A percentile compares a stretch with the other conserved stretches of the same genome.
Evolutionary conservation across 805 yeast species (phyloP).

Genomic region (Suhomyces sp.): DNA sequence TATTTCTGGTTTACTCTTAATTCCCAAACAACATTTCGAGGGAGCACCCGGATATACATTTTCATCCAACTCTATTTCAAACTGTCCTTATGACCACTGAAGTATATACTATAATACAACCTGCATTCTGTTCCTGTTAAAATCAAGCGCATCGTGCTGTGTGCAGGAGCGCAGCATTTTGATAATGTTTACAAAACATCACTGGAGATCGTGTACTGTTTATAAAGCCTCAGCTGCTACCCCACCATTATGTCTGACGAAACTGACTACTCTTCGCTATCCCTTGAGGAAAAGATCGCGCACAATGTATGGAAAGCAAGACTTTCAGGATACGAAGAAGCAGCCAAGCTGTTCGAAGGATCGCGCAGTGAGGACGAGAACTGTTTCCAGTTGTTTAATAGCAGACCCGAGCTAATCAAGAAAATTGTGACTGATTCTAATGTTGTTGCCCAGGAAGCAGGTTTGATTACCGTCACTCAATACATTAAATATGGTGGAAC

Average conservation of each 20-base stretch:
- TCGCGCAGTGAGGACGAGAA: slow-evolving; percentile 56
- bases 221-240: neutral
- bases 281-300: slow-evolving; percentile 61
- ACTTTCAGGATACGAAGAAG: slow-evolving; percentile 70
- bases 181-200: slow-evolving; percentile 11
- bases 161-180: neutral
- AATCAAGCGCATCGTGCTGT: neutral
- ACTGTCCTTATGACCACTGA: neutral
- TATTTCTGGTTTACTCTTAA: neutral
- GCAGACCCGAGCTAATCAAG: slow-evolving; percentile 54
- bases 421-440: slow-evolving; percentile 71
- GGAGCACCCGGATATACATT: neutral
- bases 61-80: neutral
- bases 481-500: slow-evolving; percentile 57
- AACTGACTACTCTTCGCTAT: slow-evolving; percentile 59
- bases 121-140: slow-evolving; percentile 3
- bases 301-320: slow-evolving; percentile 76
- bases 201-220: neutral
- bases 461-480: slow-evolving; percentile 53
- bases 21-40: neutral
- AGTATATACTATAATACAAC: slow-evolving; percentile 5
- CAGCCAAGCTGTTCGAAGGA: slow-evolving; percentile 47
- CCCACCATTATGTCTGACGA: slow-evolving; percentile 35
- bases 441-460: slow-evolving; percentile 90
- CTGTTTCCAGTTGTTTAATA: slow-evolving; percentile 49